Conservation (phyloP, 1,284 basidiomycete species). For the Sphaerobolus stellatus region DNA sequence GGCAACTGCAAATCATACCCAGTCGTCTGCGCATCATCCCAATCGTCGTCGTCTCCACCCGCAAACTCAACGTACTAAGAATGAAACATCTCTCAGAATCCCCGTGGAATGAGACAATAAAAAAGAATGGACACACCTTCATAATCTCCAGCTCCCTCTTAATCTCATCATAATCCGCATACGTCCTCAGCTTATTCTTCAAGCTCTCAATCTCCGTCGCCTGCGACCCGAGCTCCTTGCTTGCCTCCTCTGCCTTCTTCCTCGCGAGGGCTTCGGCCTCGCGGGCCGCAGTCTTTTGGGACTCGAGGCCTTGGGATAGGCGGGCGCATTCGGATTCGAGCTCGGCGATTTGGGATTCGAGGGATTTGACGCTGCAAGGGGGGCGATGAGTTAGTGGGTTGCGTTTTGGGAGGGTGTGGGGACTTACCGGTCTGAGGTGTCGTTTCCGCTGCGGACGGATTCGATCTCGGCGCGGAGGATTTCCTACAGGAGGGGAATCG, state of each 20-base stretch:
- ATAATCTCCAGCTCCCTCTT: conserved; percentile 95
- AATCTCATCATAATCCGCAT: conserved; percentile 89
- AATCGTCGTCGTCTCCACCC: conserved; percentile 71
- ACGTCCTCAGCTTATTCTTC: conserved; percentile 67
- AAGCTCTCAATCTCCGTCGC: conserved; percentile 65
- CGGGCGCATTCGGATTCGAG: conserved; percentile 74
- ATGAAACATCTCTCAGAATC: no score
- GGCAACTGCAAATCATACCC: conserved; percentile 66
- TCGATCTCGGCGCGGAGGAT: conserved; percentile 92
- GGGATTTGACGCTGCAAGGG: conserved; percentile 57
- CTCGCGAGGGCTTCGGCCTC: conserved; percentile 49
- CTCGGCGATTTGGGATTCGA: conserved; percentile 72
- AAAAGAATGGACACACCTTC: conserved; percentile 61
- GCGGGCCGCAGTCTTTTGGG: conserved; percentile 58
- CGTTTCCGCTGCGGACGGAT: conserved; percentile 76
- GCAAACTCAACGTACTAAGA: conserved; percentile 91
- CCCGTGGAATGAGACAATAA: neutral
- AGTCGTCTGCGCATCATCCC: conserved; percentile 40
- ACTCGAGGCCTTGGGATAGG: conserved; percentile 66
- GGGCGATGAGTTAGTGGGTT: neutral
- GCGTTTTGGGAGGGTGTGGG: neutral
- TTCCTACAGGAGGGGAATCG: conserved; percentile 55
- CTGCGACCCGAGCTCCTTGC: conserved; percentile 61
- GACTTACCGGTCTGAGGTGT: conserved; percentile 69
- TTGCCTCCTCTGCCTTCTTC: conserved; percentile 61